A percentile compares a stretch with the other conserved stretches of the same genome.
Evolutionary conservation across 495 filamentous ascomycete genomes (phyloP).

Genomic region (Mycothermus thermophilus): DNA sequence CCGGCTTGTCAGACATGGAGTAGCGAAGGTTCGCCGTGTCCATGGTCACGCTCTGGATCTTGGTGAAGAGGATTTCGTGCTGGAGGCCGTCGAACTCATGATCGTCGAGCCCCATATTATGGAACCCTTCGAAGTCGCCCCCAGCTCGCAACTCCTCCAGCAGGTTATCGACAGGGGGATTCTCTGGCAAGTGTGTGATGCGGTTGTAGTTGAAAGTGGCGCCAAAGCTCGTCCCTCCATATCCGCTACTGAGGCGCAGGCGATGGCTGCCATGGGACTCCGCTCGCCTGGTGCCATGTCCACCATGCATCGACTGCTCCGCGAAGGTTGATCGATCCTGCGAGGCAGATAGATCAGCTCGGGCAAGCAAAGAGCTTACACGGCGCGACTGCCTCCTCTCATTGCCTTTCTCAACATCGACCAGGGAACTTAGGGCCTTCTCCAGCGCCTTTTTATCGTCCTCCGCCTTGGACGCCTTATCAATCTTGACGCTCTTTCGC

Average conservation of each 20-base stretch:
- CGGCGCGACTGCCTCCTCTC: slow-evolving; percentile 64
- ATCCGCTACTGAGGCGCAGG: slow-evolving; percentile 45
- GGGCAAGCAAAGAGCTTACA: slow-evolving; percentile 85
- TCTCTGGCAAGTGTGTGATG: slow-evolving; percentile 42
- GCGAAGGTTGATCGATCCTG: slow-evolving; percentile 63
- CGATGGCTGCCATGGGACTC: slow-evolving; percentile 65
- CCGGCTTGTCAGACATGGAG: slow-evolving; percentile 34
- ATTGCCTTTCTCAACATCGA: slow-evolving; percentile 57
- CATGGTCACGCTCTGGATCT: slow-evolving; percentile 55
- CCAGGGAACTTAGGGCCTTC: slow-evolving; percentile 48
- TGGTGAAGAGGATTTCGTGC: slow-evolving; percentile 59
- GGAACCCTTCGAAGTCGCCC: slow-evolving; percentile 52
- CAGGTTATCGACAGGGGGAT: slow-evolving; percentile 55
- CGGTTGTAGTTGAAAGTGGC: slow-evolving; percentile 21
- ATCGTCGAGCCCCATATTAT: slow-evolving; percentile 57
- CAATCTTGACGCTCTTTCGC: slow-evolving; percentile 23
- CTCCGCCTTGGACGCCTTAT: slow-evolving; percentile 17
- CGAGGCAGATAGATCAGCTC: slow-evolving; percentile 68
- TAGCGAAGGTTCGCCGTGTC: slow-evolving; percentile 47
- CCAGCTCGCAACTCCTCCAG: slow-evolving; percentile 52
- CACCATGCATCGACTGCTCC: slow-evolving; percentile 43
- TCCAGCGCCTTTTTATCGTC: slow-evolving; percentile 44
- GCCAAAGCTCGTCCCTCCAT: slow-evolving; percentile 22
- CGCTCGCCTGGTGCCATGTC: slow-evolving; percentile 38
- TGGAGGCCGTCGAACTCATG: slow-evolving; percentile 52